Evolutionary conservation across 805 yeast species (phyloP), one percentile per base, ranked within the genome.

Genomic region (Candida suzukii): DNA sequence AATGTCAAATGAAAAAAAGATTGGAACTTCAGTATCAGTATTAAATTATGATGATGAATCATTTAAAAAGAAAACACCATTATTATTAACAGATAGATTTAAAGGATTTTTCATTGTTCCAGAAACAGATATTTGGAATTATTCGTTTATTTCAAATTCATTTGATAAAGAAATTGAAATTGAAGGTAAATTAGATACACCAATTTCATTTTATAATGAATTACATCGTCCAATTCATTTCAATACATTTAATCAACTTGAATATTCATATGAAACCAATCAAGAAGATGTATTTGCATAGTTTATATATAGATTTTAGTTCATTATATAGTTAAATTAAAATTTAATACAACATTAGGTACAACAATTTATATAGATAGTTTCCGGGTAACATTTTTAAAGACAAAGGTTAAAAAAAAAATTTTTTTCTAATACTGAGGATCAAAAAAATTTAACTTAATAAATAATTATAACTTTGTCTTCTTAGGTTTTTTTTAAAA

Each of bases 141-240:
- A 83, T 57, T 73, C 95, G 2, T 91, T 93, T 53, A 73, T 87
- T 64, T 93, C 96, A 2, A 81, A 93, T 1, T 76, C 84, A 9
- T 93, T 93, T 83, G 79, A 74, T 51, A 66, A 78, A 5, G 72
- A 73, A n/a, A 58, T 75, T 36, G 68, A 66, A 7, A 87, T 73
- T 52, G 78, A 68, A 13, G 57, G 88, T 58, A 86, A 84, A 55
- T 54, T 84, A 35, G 96, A 86, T 53, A 66, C 78, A 16, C 99
- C 99, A 2, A 51, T 83, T 29, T 77, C 84, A 7, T 93, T 82
- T 55, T 93, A 88, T 61, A 83, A 87, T 55, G 95, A 85, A 51
- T 56, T 77, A 28, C 99, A 93, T 56, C 80, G 99, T 37, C 93
- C 96, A 2, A 70, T 79, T 25, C 99, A 93, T 61, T 93, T 93